phyloP scores from a whole-genome alignment of 2,329 filamentous ascomycete species.

The Emericellopsis cladophorae region DNA sequence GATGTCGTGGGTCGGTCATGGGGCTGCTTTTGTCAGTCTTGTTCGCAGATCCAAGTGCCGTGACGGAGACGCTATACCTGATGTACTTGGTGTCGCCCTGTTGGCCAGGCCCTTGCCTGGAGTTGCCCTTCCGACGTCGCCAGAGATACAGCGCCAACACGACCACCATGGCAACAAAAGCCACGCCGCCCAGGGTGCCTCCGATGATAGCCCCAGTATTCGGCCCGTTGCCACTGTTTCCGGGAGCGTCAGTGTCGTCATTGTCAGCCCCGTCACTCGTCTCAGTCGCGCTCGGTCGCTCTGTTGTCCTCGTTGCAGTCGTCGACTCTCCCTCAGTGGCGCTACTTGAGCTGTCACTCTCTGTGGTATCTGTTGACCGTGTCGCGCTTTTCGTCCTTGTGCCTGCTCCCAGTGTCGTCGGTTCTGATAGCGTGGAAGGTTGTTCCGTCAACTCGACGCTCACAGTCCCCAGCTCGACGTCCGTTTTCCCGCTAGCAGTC shows the following conservation, averaged over 20 bases:
- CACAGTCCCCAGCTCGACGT: slow-evolving; percentile 22
- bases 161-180: slow-evolving; percentile 27
- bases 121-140: slow-evolving; percentile 27
- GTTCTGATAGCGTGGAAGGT: slow-evolving; percentile 22
- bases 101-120: slow-evolving; percentile 27
- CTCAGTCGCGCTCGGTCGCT: not conserved
- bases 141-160: slow-evolving; percentile 29
- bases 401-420: slow-evolving; percentile 24
- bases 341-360: not conserved
- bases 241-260: slow-evolving; percentile 12
- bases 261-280: slow-evolving; percentile 1
- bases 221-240: slow-evolving; percentile 12
- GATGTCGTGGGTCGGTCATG: slow-evolving; percentile 9
- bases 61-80: slow-evolving; percentile 17
- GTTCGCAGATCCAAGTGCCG: not conserved
- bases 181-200: slow-evolving; percentile 38
- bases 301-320: not conserved
- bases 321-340: not conserved
- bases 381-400: not conserved
- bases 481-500: slow-evolving; percentile 26
- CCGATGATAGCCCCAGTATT: slow-evolving; percentile 40
- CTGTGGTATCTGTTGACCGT: not conserved
- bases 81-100: slow-evolving; percentile 24
- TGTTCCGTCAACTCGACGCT: slow-evolving; percentile 26
- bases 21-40: slow-evolving; percentile 14